A percentile compares a stretch with the other conserved stretches of the same genome.
Conservation (phyloP, 164 flowering plant species). For the Chloranthus sessilifolius region DNA sequence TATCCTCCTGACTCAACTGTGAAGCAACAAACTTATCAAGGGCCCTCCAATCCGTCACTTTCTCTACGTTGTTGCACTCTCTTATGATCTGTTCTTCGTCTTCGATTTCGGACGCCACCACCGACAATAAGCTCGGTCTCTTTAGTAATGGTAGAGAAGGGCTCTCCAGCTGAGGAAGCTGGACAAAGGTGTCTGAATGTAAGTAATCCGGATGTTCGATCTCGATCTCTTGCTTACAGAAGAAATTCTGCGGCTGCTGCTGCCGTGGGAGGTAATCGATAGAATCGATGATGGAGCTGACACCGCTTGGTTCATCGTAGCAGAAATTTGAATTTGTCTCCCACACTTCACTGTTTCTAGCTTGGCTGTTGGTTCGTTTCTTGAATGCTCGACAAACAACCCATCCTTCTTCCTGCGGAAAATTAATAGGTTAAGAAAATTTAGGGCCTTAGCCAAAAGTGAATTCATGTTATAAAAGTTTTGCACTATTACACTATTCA, state of each 20-base stretch:
- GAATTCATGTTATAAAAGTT: not conserved
- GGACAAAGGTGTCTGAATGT: conserved; percentile 40
- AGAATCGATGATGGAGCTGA: conserved; percentile 49
- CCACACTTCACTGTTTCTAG: conserved; percentile 46
- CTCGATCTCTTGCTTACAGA: conserved; percentile 69
- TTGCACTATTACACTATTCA: too few relatives aligned
- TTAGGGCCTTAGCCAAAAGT: not conserved
- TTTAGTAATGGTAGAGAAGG: conserved; percentile 62
- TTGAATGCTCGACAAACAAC: conserved; percentile 93
- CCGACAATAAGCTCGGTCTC: conserved; percentile 43
- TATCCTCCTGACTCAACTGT: conserved; percentile 76
- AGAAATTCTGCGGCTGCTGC: conserved; percentile 15
- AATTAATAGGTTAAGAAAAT: not conserved
- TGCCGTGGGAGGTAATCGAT: conserved; percentile 39
- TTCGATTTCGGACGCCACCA: conserved; percentile 28
- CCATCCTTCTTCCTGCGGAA: conserved; percentile 95
- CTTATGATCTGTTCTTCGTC: conserved; percentile 19
- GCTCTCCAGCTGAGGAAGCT: conserved; percentile 89
- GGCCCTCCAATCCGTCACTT: conserved; percentile 86
- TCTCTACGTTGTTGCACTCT: conserved; percentile 20
- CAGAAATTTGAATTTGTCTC: conserved; percentile 50
- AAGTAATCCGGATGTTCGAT: conserved; percentile 32
- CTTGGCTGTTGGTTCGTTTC: conserved; percentile 50
- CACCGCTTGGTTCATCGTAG: conserved; percentile 52
- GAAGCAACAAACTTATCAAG: conserved; percentile 95